phyloP scores from a whole-genome alignment of 2,329 filamentous ascomycete species.

The Nemania sp. region DNA sequence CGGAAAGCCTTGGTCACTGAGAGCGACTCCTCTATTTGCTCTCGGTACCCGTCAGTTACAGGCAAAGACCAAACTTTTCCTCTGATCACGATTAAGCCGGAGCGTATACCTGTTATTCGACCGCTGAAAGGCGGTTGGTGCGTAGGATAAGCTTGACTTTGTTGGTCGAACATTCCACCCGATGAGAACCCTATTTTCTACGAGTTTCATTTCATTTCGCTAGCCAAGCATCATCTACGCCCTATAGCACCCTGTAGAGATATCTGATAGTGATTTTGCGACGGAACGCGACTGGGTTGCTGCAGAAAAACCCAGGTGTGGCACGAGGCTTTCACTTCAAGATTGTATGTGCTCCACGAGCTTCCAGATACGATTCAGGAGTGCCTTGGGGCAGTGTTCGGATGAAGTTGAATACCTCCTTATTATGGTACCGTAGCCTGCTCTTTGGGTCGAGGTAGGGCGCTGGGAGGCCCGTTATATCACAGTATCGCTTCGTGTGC shows the following conservation, averaged over 20 bases:
- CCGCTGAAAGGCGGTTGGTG: conserved; percentile 76
- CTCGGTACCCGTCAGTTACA: conserved; percentile 76
- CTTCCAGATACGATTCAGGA: conserved; percentile 86
- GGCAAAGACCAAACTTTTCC: conserved; percentile 71
- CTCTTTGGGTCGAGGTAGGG: conserved; percentile 96
- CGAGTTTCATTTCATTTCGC: not conserved
- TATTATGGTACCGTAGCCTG: conserved; percentile 87
- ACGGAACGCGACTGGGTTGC: not conserved
- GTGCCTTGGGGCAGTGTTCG: conserved; percentile 78
- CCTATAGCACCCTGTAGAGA: not conserved
- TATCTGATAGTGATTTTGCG: not conserved
- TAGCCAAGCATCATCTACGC: not conserved
- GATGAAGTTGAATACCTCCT: conserved; percentile 85
- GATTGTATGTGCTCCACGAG: conserved; percentile 88
- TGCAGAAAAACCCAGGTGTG: not conserved
- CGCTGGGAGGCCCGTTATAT: conserved; percentile 89
- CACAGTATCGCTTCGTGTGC: conserved; percentile 88
- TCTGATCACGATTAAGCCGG: conserved; percentile 97
- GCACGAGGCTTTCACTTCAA: conserved; percentile 67
- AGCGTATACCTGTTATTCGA: conserved; percentile 84
- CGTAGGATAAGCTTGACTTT: conserved; percentile 97
- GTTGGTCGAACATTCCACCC: conserved; percentile 72
- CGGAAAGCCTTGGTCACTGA: conserved; percentile 64
- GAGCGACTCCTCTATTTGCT: conserved; percentile 64
- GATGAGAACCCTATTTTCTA: not conserved